Evolutionary conservation across 2,329 filamentous ascomycete species (phyloP), one percentile per base, ranked within the genome.

Genomic region (Herpotrichia juniperi): DNA sequence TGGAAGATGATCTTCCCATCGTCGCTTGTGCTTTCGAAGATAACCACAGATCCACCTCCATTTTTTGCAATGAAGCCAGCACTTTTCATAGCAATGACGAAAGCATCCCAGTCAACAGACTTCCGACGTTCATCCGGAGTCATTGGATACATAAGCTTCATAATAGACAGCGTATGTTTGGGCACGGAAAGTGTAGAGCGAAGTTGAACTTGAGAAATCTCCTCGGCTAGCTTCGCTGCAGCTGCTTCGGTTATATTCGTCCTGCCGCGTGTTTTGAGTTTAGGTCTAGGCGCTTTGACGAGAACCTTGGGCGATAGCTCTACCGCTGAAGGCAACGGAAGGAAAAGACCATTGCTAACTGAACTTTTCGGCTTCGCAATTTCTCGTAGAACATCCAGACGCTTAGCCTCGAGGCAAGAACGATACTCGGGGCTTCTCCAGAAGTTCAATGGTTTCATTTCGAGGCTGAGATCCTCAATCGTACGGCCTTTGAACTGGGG

Each of bases 1-100:
- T 71, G 67, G 22, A 73, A 67, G 12, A 58, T 56, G 37, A 66
- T 64, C 25, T 48, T 64, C 1, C 57, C 56, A 2, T 8, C 24
- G 2, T 32, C 44, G n/a, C n/a, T n/a, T n/a, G n/a, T n/a, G 5
- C 50, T 31, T 17, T 64, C 54, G 28, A 66, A 66, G 4, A 30
- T 45, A 0, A 62, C 58, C 1, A 57, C 53, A 0, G 63, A 66
- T 1, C 58, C 63, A 6, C 60, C 57, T 11, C 43, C 49, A 26
- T 57, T 55, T 3, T 31, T 50, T 0, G 51, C 48, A 1, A 40
- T 30, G 32, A 64, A 63, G 1, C 58, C 58, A 1, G 55, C 58
- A 0, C 64, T 53, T 2, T 12, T 16, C 61, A 63, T 64, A 17
- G 54, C 46, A 3, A n/a, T 21, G 2, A 62, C 56, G 17, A 62